Base-by-base conservation (phyloP, 352 stramenopile genomes). In the Hyaloperonospora brassicae region DNA sequence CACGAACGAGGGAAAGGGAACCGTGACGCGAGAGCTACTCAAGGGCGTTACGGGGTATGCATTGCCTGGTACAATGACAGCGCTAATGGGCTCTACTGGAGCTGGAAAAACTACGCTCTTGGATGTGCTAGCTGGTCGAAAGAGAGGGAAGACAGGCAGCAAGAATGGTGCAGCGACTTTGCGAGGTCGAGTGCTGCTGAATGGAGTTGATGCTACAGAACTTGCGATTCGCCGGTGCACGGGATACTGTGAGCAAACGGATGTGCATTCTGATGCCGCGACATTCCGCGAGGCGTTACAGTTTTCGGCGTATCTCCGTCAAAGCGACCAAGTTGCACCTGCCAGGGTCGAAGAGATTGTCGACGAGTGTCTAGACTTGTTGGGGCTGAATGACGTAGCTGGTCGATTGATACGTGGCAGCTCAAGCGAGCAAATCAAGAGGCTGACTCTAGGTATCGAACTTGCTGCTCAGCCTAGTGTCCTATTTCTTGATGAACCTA, bases 81-180 rank as follows among this genome's bases (percentile, higher is more conserved):
- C 85, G 25, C 66, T 98, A 1, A 95, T 96, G 82, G 87, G 87
- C 8, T 87, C 70, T 21, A 84, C 63, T 30, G 86, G 82, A 17
- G 84, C 84, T 2, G 85, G 84, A 12, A 95, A 84, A 47, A 89
- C 76, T 0, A 98, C 93, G 3, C 72, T 98, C 2, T 79, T 97
- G 60, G 90, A 98, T 66, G 89, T 97, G 0, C 86, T 98, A 43
- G 85, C 91, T n/a, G 70, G 93, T 21, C 72, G 92, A 43, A 98
- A 98, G 68, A 87, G 69, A 14, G 76, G 72, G 21, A 90, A 58
- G 34, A 17, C 22, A 38, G 45, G 39, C 49, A 42, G 41, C 21
- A 66, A 57, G 23, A 55, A 66, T 44, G 52, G 55, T 2, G 51
- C 55, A 45, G 44, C 60, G 17, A 57, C 34, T 31, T 31, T 66